A percentile compares a stretch with the other conserved stretches of the same genome.
These are phyloP conservation scores for Dactylonectria macrodidyma DNA, from an alignment of 2,329 filamentous ascomycete species.

Conservation along the genomic window DNA sequence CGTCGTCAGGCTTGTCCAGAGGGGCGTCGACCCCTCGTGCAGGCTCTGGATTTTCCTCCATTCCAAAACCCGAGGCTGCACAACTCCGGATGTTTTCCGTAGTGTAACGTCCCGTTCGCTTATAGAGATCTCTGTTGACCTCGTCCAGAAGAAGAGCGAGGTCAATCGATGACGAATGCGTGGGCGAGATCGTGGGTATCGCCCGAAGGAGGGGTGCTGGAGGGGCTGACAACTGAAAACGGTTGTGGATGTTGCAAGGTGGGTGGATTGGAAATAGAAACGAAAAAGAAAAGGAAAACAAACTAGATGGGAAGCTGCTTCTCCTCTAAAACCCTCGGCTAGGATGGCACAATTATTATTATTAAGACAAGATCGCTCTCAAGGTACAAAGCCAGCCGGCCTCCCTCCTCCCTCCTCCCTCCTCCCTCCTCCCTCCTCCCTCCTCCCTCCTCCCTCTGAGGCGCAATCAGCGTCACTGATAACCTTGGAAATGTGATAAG, in stretches of 20 bases:
- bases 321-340: conserved; percentile 1
- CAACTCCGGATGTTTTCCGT: conserved; percentile 16
- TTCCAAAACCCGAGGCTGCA: conserved; percentile 38
- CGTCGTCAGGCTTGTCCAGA: conserved; percentile 9
- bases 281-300: conserved; percentile 6
- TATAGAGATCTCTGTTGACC: neutral
- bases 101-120: neutral
- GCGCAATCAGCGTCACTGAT: conserved; percentile 33
- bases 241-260: neutral
- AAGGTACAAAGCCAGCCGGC: conserved; percentile 17
- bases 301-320: conserved; percentile 7
- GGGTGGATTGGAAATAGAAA: neutral
- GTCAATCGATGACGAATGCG: neutral
- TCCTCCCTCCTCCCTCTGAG: conserved; percentile 15
- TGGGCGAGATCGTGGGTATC: neutral
- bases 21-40: conserved; percentile 27
- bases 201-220: neutral
- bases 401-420: conserved; percentile 20
- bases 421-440: too few species aligned
- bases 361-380: conserved; percentile 24
- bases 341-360: conserved; percentile 22
- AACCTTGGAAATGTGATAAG: conserved; percentile 32
- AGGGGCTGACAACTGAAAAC: neutral
- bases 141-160: neutral
- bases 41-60: conserved; percentile 47